These are phyloP conservation scores for Suillus spraguei DNA, from an alignment of 768 basidiomycete genomes.

Conservation along the genomic window DNA sequence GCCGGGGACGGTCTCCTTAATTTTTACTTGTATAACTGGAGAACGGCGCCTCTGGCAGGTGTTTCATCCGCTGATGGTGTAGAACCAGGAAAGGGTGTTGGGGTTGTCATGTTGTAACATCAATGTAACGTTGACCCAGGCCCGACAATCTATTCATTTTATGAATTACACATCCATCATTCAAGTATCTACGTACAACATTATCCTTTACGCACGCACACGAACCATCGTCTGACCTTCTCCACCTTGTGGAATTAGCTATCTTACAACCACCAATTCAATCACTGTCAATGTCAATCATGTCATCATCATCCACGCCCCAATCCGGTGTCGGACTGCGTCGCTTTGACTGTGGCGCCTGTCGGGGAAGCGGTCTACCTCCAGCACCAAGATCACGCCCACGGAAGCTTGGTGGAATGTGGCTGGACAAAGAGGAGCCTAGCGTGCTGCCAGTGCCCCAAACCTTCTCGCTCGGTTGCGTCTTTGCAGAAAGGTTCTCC, in stretches of 20 bases:
- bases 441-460: conserved; percentile 54
- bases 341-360: conserved; percentile 39
- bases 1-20: conserved; percentile 89
- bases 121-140: conserved; percentile 17
- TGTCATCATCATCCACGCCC: conserved; percentile 83
- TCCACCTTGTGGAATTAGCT: conserved; percentile 3
- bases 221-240: not conserved
- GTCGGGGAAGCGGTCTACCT: conserved; percentile 51
- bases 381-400: conserved; percentile 49
- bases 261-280: conserved; percentile 46
- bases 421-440: conserved; percentile 36
- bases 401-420: conserved; percentile 36
- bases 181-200: conserved; percentile 1
- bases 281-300: conserved; percentile 86
- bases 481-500: conserved; percentile 36
- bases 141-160: not conserved
- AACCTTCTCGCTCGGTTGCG: conserved; percentile 36
- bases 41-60: conserved; percentile 79
- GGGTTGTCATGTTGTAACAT: conserved; percentile 86
- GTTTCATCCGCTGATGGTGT: conserved; percentile 49
- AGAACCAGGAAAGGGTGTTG: conserved; percentile 78
- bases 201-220: not conserved
- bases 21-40: conserved; percentile 96
- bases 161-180: conserved; percentile 11
- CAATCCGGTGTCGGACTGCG: conserved; percentile 79